Conservation (phyloP, 2,329 filamentous ascomycete species). For the Penicillium sumatraense region DNA sequence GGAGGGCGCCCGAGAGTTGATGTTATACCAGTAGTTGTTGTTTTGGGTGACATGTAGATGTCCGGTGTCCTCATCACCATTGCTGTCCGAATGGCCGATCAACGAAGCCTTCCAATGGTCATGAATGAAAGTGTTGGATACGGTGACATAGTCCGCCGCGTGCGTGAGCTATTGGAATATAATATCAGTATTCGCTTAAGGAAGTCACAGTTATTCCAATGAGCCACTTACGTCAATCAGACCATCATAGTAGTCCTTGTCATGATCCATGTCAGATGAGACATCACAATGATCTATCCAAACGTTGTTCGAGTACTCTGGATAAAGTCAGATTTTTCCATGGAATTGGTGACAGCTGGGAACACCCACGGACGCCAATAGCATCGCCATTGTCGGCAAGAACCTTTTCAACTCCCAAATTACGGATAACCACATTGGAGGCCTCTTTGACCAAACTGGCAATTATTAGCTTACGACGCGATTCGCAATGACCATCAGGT, state of each 20-base stretch:
- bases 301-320: slow-evolving; percentile 52
- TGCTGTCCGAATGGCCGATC: slow-evolving; percentile 63
- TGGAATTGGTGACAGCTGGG: slow-evolving; percentile 30
- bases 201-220: neutral
- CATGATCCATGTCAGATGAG: slow-evolving; percentile 61
- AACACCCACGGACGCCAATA: slow-evolving; percentile 59
- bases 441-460: slow-evolving; percentile 58
- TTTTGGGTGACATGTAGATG: slow-evolving; percentile 67
- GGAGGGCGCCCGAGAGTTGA: slow-evolving; percentile 67
- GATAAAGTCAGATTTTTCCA: neutral
- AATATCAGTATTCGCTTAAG: neutral
- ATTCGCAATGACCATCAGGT: no score
- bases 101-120: slow-evolving; percentile 68
- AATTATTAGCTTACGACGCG: slow-evolving; percentile 13
- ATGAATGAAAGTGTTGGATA: slow-evolving; percentile 59
- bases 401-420: slow-evolving; percentile 64
- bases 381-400: slow-evolving; percentile 62
- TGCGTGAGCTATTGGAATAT: slow-evolving; percentile 53
- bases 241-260: slow-evolving; percentile 74
- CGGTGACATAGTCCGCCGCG: slow-evolving; percentile 61
- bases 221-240: slow-evolving; percentile 56
- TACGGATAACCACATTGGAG: slow-evolving; percentile 66
- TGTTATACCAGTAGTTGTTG: slow-evolving; percentile 69
- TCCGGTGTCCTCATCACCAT: slow-evolving; percentile 63
- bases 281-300: slow-evolving; percentile 73